Conservation (phyloP, 2,329 filamentous ascomycete species). For the Plenodomus biglobosus region DNA sequence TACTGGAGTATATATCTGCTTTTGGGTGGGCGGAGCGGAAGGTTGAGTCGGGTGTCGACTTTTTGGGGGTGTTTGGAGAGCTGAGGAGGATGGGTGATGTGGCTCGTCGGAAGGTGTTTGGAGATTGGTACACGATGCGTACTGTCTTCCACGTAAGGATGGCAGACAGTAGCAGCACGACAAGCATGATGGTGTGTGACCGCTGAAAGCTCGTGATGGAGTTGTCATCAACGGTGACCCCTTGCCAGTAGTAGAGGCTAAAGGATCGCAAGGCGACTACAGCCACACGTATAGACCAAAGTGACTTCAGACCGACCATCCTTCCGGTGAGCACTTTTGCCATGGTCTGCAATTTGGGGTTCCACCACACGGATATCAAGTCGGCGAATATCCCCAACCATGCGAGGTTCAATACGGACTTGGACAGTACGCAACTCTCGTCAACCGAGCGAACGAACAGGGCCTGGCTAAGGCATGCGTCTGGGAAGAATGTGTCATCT, state of each 20-base stretch:
- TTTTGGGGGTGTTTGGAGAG: conserved; percentile 18
- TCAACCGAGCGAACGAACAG: conserved; percentile 20
- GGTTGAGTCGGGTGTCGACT: conserved; percentile 23
- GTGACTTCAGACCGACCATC: conserved; percentile 62
- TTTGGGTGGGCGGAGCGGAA: conserved; percentile 28
- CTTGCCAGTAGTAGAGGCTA: conserved; percentile 35
- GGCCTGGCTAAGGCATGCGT: conserved; percentile 26
- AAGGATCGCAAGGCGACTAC: conserved; percentile 59
- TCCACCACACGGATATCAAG: conserved; percentile 65
- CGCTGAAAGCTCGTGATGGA: conserved; percentile 43
- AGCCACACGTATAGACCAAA: conserved; percentile 67
- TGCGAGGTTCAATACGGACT: conserved; percentile 17
- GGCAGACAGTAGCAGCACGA: conserved; percentile 32
- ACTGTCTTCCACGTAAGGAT: conserved; percentile 55
- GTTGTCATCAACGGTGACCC: conserved; percentile 19
- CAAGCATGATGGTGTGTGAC: conserved; percentile 59
- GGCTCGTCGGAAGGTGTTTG: conserved; percentile 26
- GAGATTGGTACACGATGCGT: conserved; percentile 54
- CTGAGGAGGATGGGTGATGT: conserved; percentile 30
- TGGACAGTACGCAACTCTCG: conserved; percentile 32
- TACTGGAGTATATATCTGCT: conserved; percentile 37
- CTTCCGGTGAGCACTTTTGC: conserved; percentile 55
- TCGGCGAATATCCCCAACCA: conserved; percentile 51
- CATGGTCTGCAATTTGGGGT: conserved; percentile 66
- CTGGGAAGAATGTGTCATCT: conserved; percentile 12